A percentile compares a stretch with the other conserved stretches of the same genome.
phyloP scores from a whole-genome alignment of 441 rosid genomes.

The California macrophylla region DNA sequence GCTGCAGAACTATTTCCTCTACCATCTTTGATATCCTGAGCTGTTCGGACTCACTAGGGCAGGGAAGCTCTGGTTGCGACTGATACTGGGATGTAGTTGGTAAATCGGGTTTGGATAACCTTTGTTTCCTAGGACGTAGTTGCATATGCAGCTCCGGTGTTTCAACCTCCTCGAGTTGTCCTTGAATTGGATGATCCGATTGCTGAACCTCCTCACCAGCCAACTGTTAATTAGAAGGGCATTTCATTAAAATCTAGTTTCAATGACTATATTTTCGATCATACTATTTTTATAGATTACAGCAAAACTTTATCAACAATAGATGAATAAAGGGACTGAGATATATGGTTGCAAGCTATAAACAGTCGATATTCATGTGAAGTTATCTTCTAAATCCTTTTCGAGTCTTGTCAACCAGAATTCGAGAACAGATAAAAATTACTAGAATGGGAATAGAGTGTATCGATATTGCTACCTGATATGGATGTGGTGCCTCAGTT shows the following conservation, averaged over 20 bases:
- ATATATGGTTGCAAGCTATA: too few relatives aligned
- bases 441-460: neutral
- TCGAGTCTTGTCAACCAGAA: neutral
- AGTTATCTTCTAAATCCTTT: neutral
- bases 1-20: neutral
- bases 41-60: neutral
- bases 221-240: neutral
- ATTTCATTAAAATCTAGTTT: neutral
- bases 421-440: neutral
- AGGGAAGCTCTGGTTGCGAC: neutral
- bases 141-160: neutral
- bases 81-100: neutral
- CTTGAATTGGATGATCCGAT: neutral
- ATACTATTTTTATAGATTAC: neutral
- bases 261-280: neutral
- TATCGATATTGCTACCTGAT: neutral
- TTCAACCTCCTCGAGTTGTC: neutral
- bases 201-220: neutral
- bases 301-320: neutral
- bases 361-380: neutral
- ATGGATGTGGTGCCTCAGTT: constrained; percentile 1
- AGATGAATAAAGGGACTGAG: neutral
- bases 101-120: neutral
- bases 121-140: neutral
- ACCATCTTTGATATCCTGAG: constrained; percentile 2